Evolutionary conservation across 225 moss, liverwort and hornwort species (phyloP).

Genomic region (Antitrichia curtipendula): DNA sequence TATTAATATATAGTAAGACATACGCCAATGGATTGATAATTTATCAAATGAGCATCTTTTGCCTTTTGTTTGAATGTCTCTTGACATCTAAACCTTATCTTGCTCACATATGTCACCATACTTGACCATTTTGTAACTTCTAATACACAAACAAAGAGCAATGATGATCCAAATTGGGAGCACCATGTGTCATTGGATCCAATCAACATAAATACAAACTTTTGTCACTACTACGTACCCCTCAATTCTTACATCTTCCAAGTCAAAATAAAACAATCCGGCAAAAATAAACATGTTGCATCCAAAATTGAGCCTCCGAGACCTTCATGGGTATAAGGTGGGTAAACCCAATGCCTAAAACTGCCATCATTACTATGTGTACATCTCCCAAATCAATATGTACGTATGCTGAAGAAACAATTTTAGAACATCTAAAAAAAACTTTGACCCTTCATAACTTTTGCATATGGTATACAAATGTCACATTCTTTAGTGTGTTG

Average conservation of each 20-base stretch:
- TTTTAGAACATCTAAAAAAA: neutral
- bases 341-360: neutral
- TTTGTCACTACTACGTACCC: neutral
- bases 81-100: neutral
- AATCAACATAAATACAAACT: neutral
- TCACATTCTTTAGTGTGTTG: fast-evolving
- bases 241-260: neutral
- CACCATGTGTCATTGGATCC: fast-evolving
- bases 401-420: fast-evolving
- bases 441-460: neutral
- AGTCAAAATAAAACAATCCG: neutral
- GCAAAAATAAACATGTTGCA: neutral
- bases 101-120: neutral
- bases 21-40: neutral
- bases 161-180: neutral
- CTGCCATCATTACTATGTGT: fast-evolving
- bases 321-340: neutral
- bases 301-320: neutral
- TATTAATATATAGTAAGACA: neutral
- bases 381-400: neutral
- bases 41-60: neutral
- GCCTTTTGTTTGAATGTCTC: neutral
- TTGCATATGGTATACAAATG: fast-evolving
- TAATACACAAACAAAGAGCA: neutral
- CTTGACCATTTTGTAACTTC: neutral